These are phyloP conservation scores for Fusarium haematococcum DNA, from an alignment of 2,329 filamentous ascomycete species.

Conservation along the genomic window DNA sequence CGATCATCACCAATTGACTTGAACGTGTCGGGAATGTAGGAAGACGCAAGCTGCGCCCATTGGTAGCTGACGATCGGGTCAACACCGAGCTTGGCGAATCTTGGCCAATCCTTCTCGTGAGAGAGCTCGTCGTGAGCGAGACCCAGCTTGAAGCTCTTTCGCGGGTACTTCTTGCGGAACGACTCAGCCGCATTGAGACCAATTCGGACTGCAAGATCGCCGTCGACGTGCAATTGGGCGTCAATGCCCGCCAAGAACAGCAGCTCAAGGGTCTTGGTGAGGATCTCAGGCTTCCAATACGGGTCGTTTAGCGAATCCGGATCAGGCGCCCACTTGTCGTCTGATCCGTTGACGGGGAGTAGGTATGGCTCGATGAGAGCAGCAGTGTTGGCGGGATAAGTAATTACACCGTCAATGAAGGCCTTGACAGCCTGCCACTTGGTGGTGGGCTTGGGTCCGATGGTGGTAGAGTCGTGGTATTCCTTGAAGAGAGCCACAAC, in stretches of 20 bases:
- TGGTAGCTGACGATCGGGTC: slow-evolving; percentile 44
- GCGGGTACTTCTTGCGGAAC: slow-evolving; percentile 34
- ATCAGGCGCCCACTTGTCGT: slow-evolving; percentile 36
- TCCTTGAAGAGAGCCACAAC: slow-evolving; percentile 13
- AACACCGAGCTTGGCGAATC: slow-evolving; percentile 41
- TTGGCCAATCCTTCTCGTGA: slow-evolving; percentile 37
- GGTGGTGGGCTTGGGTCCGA: slow-evolving; percentile 34
- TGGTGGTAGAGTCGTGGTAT: slow-evolving; percentile 23
- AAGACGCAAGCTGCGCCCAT: slow-evolving; percentile 44
- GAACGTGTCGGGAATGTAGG: slow-evolving; percentile 41
- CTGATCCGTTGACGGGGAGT: slow-evolving; percentile 32
- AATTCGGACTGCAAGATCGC: slow-evolving; percentile 41
- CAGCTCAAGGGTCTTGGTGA: slow-evolving; percentile 38
- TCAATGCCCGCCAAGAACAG: slow-evolving; percentile 38
- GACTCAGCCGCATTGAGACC: slow-evolving; percentile 40
- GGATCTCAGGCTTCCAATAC: slow-evolving; percentile 41
- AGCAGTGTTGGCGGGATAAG: slow-evolving; percentile 44
- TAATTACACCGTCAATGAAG: slow-evolving; percentile 45
- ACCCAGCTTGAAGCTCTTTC: slow-evolving; percentile 37
- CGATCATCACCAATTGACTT: slow-evolving; percentile 38
- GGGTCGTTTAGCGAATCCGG: slow-evolving; percentile 40
- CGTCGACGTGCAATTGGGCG: slow-evolving; percentile 42
- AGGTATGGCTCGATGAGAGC: slow-evolving; percentile 45
- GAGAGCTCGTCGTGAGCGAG: slow-evolving; percentile 44
- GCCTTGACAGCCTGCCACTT: slow-evolving; percentile 47